Evolutionary conservation across 345 rosid genomes (phyloP).

Genomic region (Limnanthes douglasii): DNA sequence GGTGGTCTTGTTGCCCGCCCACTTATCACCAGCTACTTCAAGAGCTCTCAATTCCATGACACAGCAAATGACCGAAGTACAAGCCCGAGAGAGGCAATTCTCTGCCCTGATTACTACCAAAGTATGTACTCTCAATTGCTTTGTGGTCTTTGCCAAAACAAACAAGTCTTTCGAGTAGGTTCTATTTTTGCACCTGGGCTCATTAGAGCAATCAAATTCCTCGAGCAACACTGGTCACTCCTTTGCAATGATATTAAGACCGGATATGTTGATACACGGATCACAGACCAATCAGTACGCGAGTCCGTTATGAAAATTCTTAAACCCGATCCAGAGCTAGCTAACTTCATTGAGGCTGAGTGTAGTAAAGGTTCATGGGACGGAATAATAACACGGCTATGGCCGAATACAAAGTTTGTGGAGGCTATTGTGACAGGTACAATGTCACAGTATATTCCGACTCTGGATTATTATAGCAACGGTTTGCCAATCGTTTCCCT

Average conservation of each 20-base stretch:
- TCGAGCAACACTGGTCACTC: constrained; percentile 29
- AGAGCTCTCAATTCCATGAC: constrained; percentile 32
- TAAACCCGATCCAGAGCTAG: constrained; percentile 26
- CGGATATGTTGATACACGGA: constrained; percentile 22
- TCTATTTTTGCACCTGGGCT: constrained; percentile 50
- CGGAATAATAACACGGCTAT: constrained; percentile 35
- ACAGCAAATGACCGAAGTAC: constrained; percentile 39
- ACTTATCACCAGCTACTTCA: constrained; percentile 45
- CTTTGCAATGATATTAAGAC: constrained; percentile 24
- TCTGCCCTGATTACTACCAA: constrained; percentile 37
- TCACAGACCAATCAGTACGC: constrained; percentile 21
- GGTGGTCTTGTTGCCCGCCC: constrained; percentile 47
- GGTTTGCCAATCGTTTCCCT: constrained; percentile 40
- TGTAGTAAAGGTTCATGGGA: constrained; percentile 29
- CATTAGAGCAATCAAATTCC: constrained; percentile 39
- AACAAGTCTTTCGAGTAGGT: constrained; percentile 37
- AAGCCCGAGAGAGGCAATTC: constrained; percentile 43
- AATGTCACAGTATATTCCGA: constrained; percentile 51
- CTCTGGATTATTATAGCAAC: constrained; percentile 37
- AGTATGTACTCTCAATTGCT: constrained; percentile 50
- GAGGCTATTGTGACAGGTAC: constrained; percentile 55
- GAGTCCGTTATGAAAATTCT: constrained; percentile 27
- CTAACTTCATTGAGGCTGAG: constrained; percentile 24
- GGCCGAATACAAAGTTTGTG: constrained; percentile 39
- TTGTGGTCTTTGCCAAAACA: constrained; percentile 35